These are phyloP conservation scores for Pythium chondricola DNA, from an alignment of 352 stramenopile genomes.

Conservation along the genomic window DNA sequence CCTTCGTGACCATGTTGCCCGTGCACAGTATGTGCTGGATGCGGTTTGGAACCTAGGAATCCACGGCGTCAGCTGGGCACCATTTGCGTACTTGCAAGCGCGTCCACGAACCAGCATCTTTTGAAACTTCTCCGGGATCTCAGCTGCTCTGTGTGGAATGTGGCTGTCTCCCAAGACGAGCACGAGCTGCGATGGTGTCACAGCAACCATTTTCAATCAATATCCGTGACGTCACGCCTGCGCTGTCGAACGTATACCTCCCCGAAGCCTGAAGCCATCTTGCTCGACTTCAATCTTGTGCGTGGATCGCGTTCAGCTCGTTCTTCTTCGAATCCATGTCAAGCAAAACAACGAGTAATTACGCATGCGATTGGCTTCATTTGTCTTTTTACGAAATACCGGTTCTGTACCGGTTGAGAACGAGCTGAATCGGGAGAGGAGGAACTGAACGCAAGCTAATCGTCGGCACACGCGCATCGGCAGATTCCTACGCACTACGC, in stretches of 20 bases:
- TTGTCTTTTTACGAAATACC: background rate
- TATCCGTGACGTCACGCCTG: too few relatives aligned
- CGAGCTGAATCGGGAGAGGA: conserved; percentile 3
- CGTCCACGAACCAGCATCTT: conserved; percentile 70
- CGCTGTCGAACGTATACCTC: conserved; percentile 12
- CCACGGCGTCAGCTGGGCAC: background rate
- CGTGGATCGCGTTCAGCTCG: too few relatives aligned
- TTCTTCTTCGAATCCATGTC: too few relatives aligned
- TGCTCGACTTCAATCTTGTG: background rate
- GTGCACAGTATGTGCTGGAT: conserved; percentile 99
- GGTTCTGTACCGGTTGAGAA: background rate
- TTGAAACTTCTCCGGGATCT: conserved; percentile 97
- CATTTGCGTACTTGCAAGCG: background rate
- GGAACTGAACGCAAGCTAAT: background rate
- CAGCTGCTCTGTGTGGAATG: conserved; percentile 90
- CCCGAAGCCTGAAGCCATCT: conserved; percentile 26
- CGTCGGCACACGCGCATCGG: background rate
- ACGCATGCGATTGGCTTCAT: background rate
- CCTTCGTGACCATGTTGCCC: conserved; percentile 93
- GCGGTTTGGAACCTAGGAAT: conserved; percentile 91
- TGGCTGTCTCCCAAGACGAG: conserved; percentile 96
- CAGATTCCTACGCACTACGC: too few relatives aligned
- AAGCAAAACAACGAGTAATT: conserved; percentile 1
- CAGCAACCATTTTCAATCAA: too few relatives aligned
- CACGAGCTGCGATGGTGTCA: conserved; percentile 92